Base-by-base conservation (phyloP, 2,329 filamentous ascomycete genomes). In the Verticillium nubilum region DNA sequence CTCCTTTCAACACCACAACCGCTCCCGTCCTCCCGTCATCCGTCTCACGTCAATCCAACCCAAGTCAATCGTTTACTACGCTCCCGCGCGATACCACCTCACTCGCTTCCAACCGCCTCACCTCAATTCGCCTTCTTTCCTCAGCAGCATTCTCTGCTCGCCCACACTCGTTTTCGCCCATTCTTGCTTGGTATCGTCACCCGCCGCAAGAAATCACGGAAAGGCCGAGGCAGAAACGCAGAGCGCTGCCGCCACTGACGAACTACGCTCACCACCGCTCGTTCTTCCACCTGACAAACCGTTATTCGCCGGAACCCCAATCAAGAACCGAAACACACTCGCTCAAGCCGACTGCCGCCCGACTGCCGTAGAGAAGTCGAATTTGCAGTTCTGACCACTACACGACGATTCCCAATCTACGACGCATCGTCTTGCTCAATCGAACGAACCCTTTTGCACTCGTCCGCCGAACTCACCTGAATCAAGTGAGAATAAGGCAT, bases 51-150 rank as follows among this genome's bases (percentile, higher is more conserved):
- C 42, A 47, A 47, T 47, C 42, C 42, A 47, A 47, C 42, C 42
- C 42, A 47, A 47, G 42, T 47, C 42, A 47, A 47, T 47, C 42
- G 42, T 47, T 47, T 47, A 47, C 42, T 23, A 42, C 42, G 42
- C 42, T 47, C 19, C n/a, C 42, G 42, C 42, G 17, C 42, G 42
- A 47, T 47, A 47, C 19, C 42, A 47, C 33, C 60, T 62, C 62
- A 56, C 54, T 63, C 62, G 60, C 62, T 63, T 59, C 55, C 47
- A 35, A 52, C 54, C 58, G 47, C 56, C n/a, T 23, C 19, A 47
- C 42, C 19, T 47, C n/a, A 7, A 23, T 47, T 47, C 42, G 42
- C 42, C 9, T n/a, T 47, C 7, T 4, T n/a, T 25, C 19, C n/a
- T n/a, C 42, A 23, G 42, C 42, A 5, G n/a, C 42, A 6, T 2